Percentiles rank a stretch among this genome's conserved stretches.
Evolutionary conservation across 208 protist species (phyloP).

Genomic region (Acanthamoeba healyi): DNA sequence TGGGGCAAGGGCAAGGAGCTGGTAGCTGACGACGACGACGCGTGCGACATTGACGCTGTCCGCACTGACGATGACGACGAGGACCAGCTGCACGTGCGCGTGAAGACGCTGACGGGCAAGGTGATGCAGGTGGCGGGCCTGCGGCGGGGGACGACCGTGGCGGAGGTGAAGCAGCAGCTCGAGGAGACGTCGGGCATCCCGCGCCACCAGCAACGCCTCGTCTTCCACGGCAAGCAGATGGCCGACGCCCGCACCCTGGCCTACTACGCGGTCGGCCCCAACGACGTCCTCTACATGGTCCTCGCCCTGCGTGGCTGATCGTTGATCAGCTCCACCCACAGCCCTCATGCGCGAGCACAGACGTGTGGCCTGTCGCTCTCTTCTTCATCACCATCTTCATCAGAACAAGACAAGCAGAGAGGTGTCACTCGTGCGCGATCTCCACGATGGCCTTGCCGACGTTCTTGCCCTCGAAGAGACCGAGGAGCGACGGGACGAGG

Average conservation of each 20-base stretch:
- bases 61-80: neutral
- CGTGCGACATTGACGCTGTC: no score
- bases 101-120: conserved; percentile 85
- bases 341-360: no score
- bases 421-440: neutral
- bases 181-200: conserved; percentile 64
- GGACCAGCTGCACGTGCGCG: conserved; percentile 75
- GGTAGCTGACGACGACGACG: neutral
- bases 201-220: conserved; percentile 34
- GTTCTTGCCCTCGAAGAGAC: conserved; percentile 56
- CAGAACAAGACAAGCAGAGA: no score
- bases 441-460: conserved; percentile 53
- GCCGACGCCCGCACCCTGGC: conserved; percentile 40
- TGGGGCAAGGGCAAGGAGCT: neutral
- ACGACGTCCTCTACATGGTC: conserved; percentile 55
- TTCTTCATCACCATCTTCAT: neutral
- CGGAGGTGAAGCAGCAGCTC: conserved; percentile 29
- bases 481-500: conserved; percentile 2
- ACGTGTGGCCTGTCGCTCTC: no score
- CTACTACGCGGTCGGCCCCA: conserved; percentile 26
- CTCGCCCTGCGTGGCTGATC: conserved; percentile 35
- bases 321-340: neutral
- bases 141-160: neutral
- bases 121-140: conserved; percentile 69
- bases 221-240: conserved; percentile 56